phyloP scores from a whole-genome alignment of 352 stramenopile genomes.

The Hyaloperonospora brassicae region DNA sequence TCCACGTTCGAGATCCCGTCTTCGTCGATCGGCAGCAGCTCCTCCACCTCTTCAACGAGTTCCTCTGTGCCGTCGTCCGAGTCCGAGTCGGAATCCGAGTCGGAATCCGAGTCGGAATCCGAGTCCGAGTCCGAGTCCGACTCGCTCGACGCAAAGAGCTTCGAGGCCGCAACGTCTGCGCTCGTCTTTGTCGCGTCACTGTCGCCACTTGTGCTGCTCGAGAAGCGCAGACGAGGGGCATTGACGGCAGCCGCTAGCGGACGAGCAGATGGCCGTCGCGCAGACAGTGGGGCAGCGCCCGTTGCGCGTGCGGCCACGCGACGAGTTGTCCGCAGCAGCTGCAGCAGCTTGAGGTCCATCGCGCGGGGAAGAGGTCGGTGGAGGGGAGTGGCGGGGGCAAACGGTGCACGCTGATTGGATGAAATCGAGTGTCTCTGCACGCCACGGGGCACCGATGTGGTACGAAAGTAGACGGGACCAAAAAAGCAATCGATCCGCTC shows the following conservation, averaged over 20 bases:
- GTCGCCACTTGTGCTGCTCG: constrained; percentile 15
- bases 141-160: constrained; percentile 21
- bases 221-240: constrained; percentile 11
- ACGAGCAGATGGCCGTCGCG: constrained; percentile 8
- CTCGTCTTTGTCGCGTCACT: constrained; percentile 7
- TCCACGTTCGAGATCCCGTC: constrained; percentile 26
- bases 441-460: no score
- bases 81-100: constrained; percentile 11
- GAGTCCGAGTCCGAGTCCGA: constrained; percentile 18
- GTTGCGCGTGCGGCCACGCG: constrained; percentile 17
- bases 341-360: constrained; percentile 43
- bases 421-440: no score
- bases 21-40: constrained; percentile 30
- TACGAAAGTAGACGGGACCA: no score
- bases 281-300: constrained; percentile 7
- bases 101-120: constrained; percentile 9
- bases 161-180: constrained; percentile 18
- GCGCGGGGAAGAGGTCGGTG: not conserved
- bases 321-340: constrained; percentile 32
- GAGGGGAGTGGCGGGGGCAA: not conserved
- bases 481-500: no score
- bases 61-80: constrained; percentile 13
- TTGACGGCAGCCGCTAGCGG: constrained; percentile 9
- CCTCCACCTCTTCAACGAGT: constrained; percentile 8
- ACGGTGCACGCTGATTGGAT: no score